Base-by-base conservation (phyloP, 306 rosid species). In the Lithocarpus polystachyus region DNA sequence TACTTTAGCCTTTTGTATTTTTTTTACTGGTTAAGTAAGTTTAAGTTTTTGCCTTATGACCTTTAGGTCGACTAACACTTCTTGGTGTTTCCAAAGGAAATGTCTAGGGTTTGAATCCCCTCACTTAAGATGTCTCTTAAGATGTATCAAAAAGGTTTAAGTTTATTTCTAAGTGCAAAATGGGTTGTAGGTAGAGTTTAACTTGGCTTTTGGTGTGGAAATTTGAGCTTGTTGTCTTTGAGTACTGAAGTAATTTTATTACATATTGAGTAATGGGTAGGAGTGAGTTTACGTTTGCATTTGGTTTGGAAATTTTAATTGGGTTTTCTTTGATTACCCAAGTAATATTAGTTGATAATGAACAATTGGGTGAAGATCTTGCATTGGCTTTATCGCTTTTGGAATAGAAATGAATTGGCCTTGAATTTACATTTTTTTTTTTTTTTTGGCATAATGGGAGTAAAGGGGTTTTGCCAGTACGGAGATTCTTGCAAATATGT, bases 401-500 rank as follows among this genome's bases (percentile, higher is more conserved):
- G 4, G 14, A 8, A 45, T 45, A 11, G 13, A 45, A 11, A 45
- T 45, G 14, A 8, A 0, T 45, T 45, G 52, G 52, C 52, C 13
- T 28, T 2, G 5, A 37, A 28, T 62, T 62, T 14, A 28, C 69
- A 26, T 28, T 4, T 62, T 26, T 8, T 15, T n/a, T n/a, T n/a
- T n/a, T 62, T 26, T 62, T 4, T 62, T 61, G 69, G 69, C 43
- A 62, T 62, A 14, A 10, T 45, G 52, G 52, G 52, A 9, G 13
- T 45, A 45, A 45, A 45, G 52, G 96, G 94, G 2, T 87, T 88
- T 74, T 94, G 98, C 84, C 89, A 82, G 43, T 90, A 86, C 28
- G 97, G 90, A 18, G 87, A 94, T 76, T 86, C 97, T 45, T 94
- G 97, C 81, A 90, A 73, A 28, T 94, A 94, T 48, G 64, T 87